Base-by-base conservation (phyloP, 2,329 filamentous ascomycete species). In the Lecanicillium sp. region DNA sequence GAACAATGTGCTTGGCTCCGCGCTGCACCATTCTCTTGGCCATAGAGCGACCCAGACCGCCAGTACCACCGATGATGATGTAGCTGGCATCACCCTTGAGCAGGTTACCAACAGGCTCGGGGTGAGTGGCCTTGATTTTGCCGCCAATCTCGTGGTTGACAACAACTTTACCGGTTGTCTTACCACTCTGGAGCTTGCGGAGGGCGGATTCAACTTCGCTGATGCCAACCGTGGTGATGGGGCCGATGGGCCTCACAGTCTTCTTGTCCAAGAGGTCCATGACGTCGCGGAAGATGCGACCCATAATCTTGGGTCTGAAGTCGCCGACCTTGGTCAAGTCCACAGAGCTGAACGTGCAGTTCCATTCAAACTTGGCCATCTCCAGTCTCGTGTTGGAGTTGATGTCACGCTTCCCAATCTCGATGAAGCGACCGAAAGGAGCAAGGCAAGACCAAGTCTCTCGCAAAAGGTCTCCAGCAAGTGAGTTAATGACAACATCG, bases 401-500 rank as follows among this genome's bases (percentile, higher is more conserved):
- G n/a, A 66, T 60, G 33, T 71, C 68, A 35, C 63, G 55, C 49
- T 61, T 65, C 7, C 69, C 66, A 26, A 75, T 65, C 46, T 77
- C 72, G 4, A 77, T 55, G 38, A 76, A 72, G 3, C 67, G 62
- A 2, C 71, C 72, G 52, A 71, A 72, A 14, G 60, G 61, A 37
- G 67, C 67, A 15, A 77, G 57, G 42, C 67, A 71, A 3, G 63
- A 60, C 69, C 67, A 74, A 0, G 70, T 68, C 33, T 69, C 67
- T 3, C 62, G 61, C 2, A 73, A 55, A 1, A 62, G 56, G 14
- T 74, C 70, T 0, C 71, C 72, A 2, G 66, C 55, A 0, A 74
- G 60, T 0, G 68, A 72, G 56, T 74, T 67, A 56, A 90, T 82
- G 12, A 86, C 83, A 0, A 81, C 80, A 63, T 90, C 86, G 1